phyloP scores from a whole-genome alignment of 495 filamentous ascomycete genomes.

The Penicillium arizonense region DNA sequence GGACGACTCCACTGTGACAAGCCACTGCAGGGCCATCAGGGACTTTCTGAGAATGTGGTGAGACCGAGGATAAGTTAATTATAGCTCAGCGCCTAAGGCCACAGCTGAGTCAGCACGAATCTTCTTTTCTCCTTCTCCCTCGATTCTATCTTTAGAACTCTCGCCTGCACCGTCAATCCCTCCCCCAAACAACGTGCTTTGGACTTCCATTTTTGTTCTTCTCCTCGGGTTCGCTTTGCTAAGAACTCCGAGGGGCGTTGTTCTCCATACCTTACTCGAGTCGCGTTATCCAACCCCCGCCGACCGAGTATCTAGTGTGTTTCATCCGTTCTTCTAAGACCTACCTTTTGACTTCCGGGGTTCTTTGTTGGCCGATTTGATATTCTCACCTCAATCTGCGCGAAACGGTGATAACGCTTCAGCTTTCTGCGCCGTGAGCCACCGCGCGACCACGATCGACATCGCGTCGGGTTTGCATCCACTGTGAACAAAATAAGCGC shows the following conservation, averaged over 20 bases:
- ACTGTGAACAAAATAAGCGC: not conserved
- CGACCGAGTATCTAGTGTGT: not conserved
- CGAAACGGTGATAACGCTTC: not conserved
- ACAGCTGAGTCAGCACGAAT: conserved; percentile 1
- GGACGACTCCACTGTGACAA: conserved; percentile 2
- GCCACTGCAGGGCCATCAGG: conserved; percentile 2
- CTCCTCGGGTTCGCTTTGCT: conserved; percentile 5
- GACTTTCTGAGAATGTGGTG: not conserved
- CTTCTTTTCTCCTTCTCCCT: conserved; percentile 10
- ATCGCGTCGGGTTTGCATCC: conserved; percentile 5
- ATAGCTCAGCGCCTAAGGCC: conserved; percentile 11
- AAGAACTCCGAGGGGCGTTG: conserved; percentile 4
- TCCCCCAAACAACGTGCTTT: conserved; percentile 14
- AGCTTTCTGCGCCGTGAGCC: not conserved
- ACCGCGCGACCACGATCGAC: conserved; percentile 1
- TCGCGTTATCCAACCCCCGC: conserved; percentile 3
- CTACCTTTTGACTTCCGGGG: not conserved
- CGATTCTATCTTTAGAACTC: conserved; percentile 37
- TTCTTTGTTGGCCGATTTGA: conserved; percentile 1
- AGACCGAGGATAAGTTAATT: not conserved
- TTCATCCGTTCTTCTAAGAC: conserved; percentile 2
- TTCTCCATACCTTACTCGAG: not conserved
- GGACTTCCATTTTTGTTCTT: not conserved
- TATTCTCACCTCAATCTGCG: not conserved
- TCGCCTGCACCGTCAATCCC: conserved; percentile 32